phyloP scores from a whole-genome alignment of 805 yeast genomes.

The Cyberlindnera meyerae region DNA sequence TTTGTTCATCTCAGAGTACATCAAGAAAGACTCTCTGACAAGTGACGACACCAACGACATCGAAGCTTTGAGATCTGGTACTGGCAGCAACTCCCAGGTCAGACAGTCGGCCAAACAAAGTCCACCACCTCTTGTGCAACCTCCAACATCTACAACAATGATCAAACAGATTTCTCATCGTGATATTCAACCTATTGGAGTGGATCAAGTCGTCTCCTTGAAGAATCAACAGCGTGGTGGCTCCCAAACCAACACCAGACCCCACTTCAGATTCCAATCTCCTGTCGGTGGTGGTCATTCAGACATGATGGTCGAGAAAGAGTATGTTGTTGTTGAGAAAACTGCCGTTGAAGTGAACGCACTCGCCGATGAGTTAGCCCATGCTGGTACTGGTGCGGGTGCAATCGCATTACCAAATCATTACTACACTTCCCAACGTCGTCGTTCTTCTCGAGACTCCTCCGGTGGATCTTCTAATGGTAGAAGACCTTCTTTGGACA shows the following conservation, averaged over 20 bases:
- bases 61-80: no score
- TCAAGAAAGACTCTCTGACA: conserved; percentile 32
- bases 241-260: conserved; percentile 9
- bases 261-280: conserved; percentile 15
- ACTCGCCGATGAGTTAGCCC: conserved; percentile 85
- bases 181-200: conserved; percentile 24
- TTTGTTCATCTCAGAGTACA: conserved; percentile 80
- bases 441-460: conserved; percentile 40
- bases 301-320: conserved; percentile 63
- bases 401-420: conserved; percentile 35
- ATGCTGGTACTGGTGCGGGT: conserved; percentile 48
- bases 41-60: conserved; percentile 16
- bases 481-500: conserved; percentile 56
- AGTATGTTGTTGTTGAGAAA: conserved; percentile 92
- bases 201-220: conserved; percentile 4
- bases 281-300: conserved; percentile 28
- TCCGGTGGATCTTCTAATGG: conserved; percentile 41
- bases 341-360: conserved; percentile 94
- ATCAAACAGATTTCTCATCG: conserved; percentile 22
- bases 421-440: conserved; percentile 18
- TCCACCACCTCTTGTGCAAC: conserved; percentile 5
- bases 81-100: no score
- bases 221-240: conserved; percentile 9
- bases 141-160: not conserved
- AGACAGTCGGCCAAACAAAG: conserved; percentile 5